Evolutionary conservation across 2,329 filamentous ascomycete genomes (phyloP), one percentile per base, ranked within the genome.

Genomic region (Pseudogymnoascus sp.): DNA sequence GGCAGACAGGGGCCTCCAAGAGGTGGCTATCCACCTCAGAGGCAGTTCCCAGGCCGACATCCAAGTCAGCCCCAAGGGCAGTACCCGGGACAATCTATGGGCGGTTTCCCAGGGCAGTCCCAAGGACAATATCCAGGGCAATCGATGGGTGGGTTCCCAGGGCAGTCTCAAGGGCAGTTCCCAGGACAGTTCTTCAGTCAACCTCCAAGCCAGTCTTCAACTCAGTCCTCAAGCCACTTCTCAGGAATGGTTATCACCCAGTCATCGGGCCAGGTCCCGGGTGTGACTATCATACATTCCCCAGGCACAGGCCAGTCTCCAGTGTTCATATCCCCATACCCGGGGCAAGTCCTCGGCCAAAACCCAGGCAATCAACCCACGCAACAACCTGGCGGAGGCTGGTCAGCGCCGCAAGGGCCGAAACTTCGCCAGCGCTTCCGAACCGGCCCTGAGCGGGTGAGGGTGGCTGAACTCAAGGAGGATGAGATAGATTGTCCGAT

Each of bases 401-500:
- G 54, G 54, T 12, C 54, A 60, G 18, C 54, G 14, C 29, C 16
- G 10, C 3, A 18, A 10, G 21, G 18, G 6, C 59, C 34, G 59
- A 61, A 39, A n/a, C 59, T 11, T 40, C 59, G 59, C 11, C 36
- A 61, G 12, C 59, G 36, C 12, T 57, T 57, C n/a, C 29, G 51
- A 36, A 21, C 29, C 29, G 51, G 29, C n/a, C 59, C 59, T 40
- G 36, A 40, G 36, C 14, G 39, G 59, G 26, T 61, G 21, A 42
- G 36, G 26, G n/a, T 40, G 18, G 34, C 34, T 18, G 26, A 61
- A 11, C 59, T 61, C 14, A 26, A 16, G 3, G 36, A 61, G 12
- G 59, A 40, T 4, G 59, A 42, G n/a, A 61, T 7, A n/a, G 59
- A 61, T 16, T 61, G 59, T 14, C 59, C 59, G 14, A 42, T 61